Base-by-base conservation (phyloP, 2,329 filamentous ascomycete species). In the Penicillium sp. region DNA sequence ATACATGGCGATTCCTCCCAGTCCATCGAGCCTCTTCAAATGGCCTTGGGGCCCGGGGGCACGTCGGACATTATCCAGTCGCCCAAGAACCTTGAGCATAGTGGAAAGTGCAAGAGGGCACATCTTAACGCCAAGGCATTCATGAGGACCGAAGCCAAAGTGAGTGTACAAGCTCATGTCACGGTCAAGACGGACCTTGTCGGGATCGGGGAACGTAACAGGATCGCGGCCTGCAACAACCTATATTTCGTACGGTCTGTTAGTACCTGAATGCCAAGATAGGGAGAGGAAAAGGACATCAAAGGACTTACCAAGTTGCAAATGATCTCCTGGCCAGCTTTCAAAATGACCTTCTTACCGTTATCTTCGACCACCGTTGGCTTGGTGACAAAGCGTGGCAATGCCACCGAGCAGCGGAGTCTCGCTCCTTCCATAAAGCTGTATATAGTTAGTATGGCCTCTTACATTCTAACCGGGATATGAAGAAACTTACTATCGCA, bases 121-220 rank as follows among this genome's bases (percentile, higher is more conserved):
- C 29, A 74, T 63, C 13, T 60, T 70, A 15, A 71, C 54, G 4
- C 86, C 88, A 0, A 91, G 75, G 62, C 84, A 87, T 15, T 82
- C 76, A 64, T 90, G 85, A 9, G 86, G 81, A 0, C 87, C 88
- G 2, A 81, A 78, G 9, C 84, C 84, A 62, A 88, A 87, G 70
- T 86, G 82, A 56, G 89, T 80, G 69, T 92, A 91, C 1, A 77
- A 73, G 6, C 84, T 81, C 27, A 87, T 69, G 0, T 87, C 84
- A 0, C 89, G 84, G 17, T 83, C 80, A 0, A 89, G 83, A 62
- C 85, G 80, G 23, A 92, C 82, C 29, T 71, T 67, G 21, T 73
- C 67, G 12, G 76, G 75, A 41, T 78, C 72, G 5, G 72, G 70
- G 61, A 77, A 78, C 47, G 68, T 71, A 27, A 62, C 64, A 43